phyloP scores from a whole-genome alignment of 768 basidiomycete species.

The Panaeolus cyanescens region DNA sequence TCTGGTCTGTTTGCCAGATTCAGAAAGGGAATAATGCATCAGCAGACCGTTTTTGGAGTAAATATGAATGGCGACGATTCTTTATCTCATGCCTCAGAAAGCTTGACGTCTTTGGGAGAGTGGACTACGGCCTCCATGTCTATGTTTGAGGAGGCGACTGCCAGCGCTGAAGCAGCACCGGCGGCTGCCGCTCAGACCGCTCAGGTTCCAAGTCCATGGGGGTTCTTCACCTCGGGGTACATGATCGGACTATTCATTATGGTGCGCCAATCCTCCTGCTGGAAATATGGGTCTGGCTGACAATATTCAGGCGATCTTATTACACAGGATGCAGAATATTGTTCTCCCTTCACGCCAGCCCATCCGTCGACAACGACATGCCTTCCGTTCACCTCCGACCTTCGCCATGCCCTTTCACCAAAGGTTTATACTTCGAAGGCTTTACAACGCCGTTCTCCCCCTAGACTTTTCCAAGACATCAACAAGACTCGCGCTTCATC shows the following conservation, averaged over 20 bases:
- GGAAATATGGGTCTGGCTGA: not conserved
- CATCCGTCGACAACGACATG: constrained; percentile 24
- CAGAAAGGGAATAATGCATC: not conserved
- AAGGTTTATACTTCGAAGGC: constrained; percentile 21
- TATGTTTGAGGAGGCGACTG: not conserved
- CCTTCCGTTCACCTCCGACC: constrained; percentile 22
- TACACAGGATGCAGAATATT: constrained; percentile 79
- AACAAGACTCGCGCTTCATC: constrained; percentile 60
- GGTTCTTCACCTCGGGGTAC: constrained; percentile 75
- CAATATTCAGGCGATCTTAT: constrained; percentile 55
- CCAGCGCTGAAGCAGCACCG: not conserved
- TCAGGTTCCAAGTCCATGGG: constrained; percentile 61
- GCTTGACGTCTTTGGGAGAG: not conserved
- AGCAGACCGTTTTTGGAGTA: not conserved
- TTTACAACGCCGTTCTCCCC: constrained; percentile 54
- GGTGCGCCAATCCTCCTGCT: constrained; percentile 38
- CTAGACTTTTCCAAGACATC: constrained; percentile 60
- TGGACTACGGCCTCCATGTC: not conserved
- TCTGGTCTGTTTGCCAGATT: not conserved
- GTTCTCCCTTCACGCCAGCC: constrained; percentile 63
- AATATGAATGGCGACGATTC: not conserved
- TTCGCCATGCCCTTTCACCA: constrained; percentile 17
- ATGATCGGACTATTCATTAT: constrained; percentile 65
- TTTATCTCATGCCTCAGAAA: not conserved
- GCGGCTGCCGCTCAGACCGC: not conserved